Conservation (phyloP, 768 basidiomycete genomes). For the Tricholoma furcatifolium region DNA sequence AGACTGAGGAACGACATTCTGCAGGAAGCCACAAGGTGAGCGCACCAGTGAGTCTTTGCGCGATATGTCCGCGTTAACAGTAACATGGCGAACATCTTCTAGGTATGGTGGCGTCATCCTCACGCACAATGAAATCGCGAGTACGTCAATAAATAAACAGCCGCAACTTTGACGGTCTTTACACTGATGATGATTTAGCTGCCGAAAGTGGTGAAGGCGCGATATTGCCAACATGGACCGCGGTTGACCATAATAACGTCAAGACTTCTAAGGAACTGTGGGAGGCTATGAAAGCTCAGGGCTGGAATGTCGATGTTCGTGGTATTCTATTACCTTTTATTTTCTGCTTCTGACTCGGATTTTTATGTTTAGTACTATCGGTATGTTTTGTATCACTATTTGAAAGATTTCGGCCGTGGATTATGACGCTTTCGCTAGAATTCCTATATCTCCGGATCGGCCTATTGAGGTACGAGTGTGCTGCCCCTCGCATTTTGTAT, state of each 20-base stretch:
- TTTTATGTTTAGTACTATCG: conserved; percentile 65
- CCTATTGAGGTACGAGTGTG: conserved; percentile 70
- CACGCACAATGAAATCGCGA: conserved; percentile 86
- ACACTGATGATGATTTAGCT: conserved; percentile 27
- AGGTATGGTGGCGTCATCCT: conserved; percentile 89
- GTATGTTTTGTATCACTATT: conserved; percentile 28
- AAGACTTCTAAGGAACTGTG: conserved; percentile 86
- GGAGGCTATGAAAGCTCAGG: conserved; percentile 71
- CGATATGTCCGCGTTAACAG: neutral
- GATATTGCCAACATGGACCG: conserved; percentile 91
- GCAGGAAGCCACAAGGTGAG: conserved; percentile 72
- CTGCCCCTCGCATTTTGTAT: neutral
- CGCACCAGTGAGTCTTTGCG: too few species aligned
- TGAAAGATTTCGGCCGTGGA: neutral
- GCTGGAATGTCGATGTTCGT: conserved; percentile 90
- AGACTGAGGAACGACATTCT: conserved; percentile 91
- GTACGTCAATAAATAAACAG: conserved; percentile 36
- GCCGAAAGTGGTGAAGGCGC: conserved; percentile 70
- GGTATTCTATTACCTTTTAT: neutral
- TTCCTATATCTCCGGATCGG: conserved; percentile 92
- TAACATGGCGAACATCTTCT: conserved; percentile 3
- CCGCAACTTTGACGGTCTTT: neutral
- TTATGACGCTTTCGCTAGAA: conserved; percentile 40
- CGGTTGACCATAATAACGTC: conserved; percentile 71
- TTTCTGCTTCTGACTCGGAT: conserved; percentile 11